Percentiles rank a stretch among this genome's conserved stretches.
Conservation (phyloP, 805 yeast species). For the Starmerella vitae region DNA sequence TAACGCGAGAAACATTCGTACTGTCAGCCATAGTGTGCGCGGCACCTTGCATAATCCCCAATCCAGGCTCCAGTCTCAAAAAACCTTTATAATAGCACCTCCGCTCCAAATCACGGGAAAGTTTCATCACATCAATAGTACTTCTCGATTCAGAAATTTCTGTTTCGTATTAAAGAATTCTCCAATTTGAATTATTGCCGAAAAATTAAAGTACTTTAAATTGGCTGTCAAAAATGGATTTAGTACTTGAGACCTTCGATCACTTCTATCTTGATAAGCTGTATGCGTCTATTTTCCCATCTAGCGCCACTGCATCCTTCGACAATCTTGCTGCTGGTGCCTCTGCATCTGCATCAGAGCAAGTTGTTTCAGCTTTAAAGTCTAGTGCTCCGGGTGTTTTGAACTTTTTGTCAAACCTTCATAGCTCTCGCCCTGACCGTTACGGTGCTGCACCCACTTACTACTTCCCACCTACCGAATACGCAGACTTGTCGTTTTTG, state of each 20-base stretch:
- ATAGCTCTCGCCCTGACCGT: constrained; percentile 12
- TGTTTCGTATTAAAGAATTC: background rate
- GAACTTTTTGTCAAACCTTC: constrained; percentile 2
- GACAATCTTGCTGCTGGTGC: constrained; percentile 9
- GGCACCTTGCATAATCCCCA: background rate
- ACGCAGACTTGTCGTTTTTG: constrained; percentile 52
- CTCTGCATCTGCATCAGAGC: constrained; percentile 7
- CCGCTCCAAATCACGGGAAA: no score
- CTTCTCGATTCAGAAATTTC: no score
- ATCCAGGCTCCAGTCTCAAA: background rate
- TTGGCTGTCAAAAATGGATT: constrained; percentile 82
- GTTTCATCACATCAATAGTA: no score
- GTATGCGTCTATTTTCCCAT: constrained; percentile 58
- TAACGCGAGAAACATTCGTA: background rate
- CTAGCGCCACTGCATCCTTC: constrained; percentile 6
- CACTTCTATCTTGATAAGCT: constrained; percentile 57
- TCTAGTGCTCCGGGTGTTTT: constrained; percentile 5
- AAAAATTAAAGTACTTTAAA: no score
- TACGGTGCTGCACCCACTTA: constrained; percentile 34
- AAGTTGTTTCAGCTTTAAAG: constrained; percentile 3
- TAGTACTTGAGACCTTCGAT: constrained; percentile 72
- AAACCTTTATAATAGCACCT: background rate
- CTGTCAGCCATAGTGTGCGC: background rate
- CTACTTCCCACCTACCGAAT: constrained; percentile 42
- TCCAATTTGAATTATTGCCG: background rate